Percentiles rank a stretch among this genome's conserved stretches.
These are phyloP conservation scores for Paramecium biaurelia DNA, from an alignment of 73 alveolate genomes.

Conservation along the genomic window DNA sequence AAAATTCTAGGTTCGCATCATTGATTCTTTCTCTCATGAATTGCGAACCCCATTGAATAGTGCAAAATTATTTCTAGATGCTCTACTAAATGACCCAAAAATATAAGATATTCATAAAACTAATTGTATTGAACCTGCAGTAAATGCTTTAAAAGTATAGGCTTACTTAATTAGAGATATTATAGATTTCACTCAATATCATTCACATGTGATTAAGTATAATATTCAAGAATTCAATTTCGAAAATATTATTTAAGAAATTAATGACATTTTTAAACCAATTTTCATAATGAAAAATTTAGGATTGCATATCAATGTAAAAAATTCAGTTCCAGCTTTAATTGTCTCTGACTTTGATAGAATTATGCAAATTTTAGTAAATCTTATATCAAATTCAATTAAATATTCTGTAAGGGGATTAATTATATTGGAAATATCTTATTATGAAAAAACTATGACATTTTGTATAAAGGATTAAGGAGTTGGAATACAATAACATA, in stretches of 20 bases:
- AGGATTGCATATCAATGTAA: background rate
- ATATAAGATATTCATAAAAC: background rate
- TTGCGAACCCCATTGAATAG: conserved; percentile 58
- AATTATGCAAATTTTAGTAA: conserved; percentile 51
- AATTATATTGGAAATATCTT: background rate
- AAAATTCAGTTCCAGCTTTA: background rate
- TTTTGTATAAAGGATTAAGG: conserved; percentile 49
- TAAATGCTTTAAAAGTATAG: conserved; percentile 30
- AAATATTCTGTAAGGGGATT: conserved; percentile 40
- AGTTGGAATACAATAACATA: conserved; percentile 15
- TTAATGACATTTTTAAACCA: conserved; percentile 24
- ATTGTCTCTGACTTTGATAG: conserved; percentile 41
- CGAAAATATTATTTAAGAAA: conserved; percentile 30
- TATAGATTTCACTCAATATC: conserved; percentile 48
- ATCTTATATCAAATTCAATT: conserved; percentile 20
- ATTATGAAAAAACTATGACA: background rate
- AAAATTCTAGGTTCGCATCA: conserved; percentile 39
- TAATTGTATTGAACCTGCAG: conserved; percentile 42
- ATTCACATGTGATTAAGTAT: background rate
- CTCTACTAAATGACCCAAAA: background rate
- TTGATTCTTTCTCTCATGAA: conserved; percentile 63
- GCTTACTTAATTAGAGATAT: conserved; percentile 57
- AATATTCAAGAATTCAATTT: conserved; percentile 34
- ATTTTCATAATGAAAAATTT: background rate
- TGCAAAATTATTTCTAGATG: conserved; percentile 36